Evolutionary conservation across 1,284 basidiomycete species (phyloP).

Genomic region (Leccinum pachyderme): DNA sequence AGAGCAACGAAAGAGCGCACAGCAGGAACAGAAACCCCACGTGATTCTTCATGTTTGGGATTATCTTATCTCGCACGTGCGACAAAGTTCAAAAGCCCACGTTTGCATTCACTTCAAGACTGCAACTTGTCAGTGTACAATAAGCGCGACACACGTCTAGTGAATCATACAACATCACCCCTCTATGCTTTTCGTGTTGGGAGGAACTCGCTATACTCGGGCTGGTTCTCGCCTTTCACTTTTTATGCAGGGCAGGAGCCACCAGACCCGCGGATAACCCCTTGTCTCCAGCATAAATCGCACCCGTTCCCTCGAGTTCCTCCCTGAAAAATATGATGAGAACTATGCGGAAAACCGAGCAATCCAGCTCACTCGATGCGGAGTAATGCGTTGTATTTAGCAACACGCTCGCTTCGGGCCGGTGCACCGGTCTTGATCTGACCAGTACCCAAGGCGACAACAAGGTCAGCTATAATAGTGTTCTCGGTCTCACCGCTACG

Average conservation of each 20-base stretch:
- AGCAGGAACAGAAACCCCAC: constrained; percentile 20
- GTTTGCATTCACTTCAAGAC: constrained; percentile 19
- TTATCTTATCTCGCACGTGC: constrained; percentile 27
- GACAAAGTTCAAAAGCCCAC: constrained; percentile 6
- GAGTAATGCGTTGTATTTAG: constrained; percentile 89
- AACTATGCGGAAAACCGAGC: constrained; percentile 1
- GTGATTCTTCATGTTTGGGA: constrained; percentile 13
- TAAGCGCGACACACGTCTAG: constrained; percentile 24
- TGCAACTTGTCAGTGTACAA: constrained; percentile 28
- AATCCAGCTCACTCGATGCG: constrained; percentile 76
- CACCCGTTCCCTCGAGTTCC: constrained; percentile 63
- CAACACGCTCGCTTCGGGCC: constrained; percentile 89
- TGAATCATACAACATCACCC: constrained; percentile 29
- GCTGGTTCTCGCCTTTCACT: constrained; percentile 38
- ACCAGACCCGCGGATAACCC: constrained; percentile 77
- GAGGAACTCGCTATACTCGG: constrained; percentile 2
- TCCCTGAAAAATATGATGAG: constrained; percentile 51
- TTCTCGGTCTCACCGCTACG: constrained; percentile 97
- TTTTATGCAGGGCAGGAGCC: constrained; percentile 73
- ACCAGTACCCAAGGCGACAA: constrained; percentile 89
- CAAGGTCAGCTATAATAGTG: constrained; percentile 96
- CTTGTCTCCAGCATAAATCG: constrained; percentile 73
- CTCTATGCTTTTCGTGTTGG: constrained; percentile 1
- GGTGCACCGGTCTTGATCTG: constrained; percentile 99
- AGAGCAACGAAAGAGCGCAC: background rate